A percentile compares a stretch with the other conserved stretches of the same genome.
Conservation (phyloP, 139 green algal species). For the Pseudopediastrum boryanum region DNA sequence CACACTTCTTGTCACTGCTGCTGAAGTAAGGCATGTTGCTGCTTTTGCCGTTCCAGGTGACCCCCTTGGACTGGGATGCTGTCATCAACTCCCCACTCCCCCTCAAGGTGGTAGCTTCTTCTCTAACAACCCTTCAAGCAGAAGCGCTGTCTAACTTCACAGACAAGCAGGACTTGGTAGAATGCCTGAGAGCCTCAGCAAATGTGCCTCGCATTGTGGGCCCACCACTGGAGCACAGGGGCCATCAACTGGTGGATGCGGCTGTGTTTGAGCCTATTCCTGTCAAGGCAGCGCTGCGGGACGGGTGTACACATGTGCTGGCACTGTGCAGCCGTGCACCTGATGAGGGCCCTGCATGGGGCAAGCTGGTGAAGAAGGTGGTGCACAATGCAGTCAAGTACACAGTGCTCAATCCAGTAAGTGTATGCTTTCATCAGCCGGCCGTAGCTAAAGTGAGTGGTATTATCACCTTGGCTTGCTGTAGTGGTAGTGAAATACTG, state of each 20-base stretch:
- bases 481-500: too few relatives aligned
- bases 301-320: conserved; percentile 89
- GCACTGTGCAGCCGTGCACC: conserved; percentile 35
- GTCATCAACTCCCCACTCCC: conserved; percentile 44
- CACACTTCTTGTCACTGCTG: neutral
- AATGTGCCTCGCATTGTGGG: conserved; percentile 78
- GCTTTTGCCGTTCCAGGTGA: too few relatives aligned
- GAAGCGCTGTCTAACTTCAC: conserved; percentile 27
- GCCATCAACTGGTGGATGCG: conserved; percentile 83
- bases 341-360: conserved; percentile 21
- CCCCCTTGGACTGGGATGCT: conserved; percentile 73
- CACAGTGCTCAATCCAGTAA: conserved; percentile 39
- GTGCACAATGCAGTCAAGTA: conserved; percentile 46
- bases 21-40: too few relatives aligned
- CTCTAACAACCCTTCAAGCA: conserved; percentile 23
- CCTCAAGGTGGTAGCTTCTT: conserved; percentile 47
- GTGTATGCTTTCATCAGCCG: neutral
- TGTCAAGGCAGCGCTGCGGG: conserved; percentile 51
- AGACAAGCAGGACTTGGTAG: conserved; percentile 59
- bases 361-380: conserved; percentile 30
- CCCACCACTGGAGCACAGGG: conserved; percentile 31
- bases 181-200: conserved; percentile 79
- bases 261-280: conserved; percentile 87
- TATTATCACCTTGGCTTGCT: neutral
- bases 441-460: neutral